Percentiles rank a stretch among this genome's conserved stretches.
Conservation (phyloP, 495 filamentous ascomycete species). For the Filosporella fistucella region DNA sequence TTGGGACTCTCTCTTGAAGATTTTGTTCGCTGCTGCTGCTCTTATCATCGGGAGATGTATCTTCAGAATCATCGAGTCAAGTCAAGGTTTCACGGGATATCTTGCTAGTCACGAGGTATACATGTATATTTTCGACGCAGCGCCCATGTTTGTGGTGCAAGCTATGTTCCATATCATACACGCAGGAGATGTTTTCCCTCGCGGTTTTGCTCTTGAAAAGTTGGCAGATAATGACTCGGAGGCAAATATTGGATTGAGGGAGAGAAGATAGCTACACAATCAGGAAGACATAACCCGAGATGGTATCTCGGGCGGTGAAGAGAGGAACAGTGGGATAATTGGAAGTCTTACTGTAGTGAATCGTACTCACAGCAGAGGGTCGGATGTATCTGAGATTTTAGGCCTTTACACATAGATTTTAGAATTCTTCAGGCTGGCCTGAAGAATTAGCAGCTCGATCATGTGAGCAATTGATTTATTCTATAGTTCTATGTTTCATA, state of each 20-base stretch:
- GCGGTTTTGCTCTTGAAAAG: background rate
- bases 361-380: no score
- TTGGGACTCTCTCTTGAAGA: constrained; percentile 48
- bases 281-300: background rate
- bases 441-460: no score
- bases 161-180: constrained; percentile 34
- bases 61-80: constrained; percentile 55
- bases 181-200: constrained; percentile 10
- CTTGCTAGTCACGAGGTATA: constrained; percentile 49
- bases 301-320: no score
- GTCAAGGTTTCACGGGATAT: constrained; percentile 46
- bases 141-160: constrained; percentile 52
- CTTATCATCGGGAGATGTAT: constrained; percentile 58
- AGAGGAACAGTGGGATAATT: no score
- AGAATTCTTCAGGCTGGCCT: no score
- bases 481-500: no score
- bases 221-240: background rate
- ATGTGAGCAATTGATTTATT: no score
- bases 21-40: constrained; percentile 44
- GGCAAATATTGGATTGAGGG: background rate
- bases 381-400: no score
- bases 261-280: background rate
- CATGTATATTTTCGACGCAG: constrained; percentile 58
- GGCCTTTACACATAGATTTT: no score
- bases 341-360: no score